phyloP scores from a whole-genome alignment of 371 early-diverging fungal species.

The Lichtheimia ramosa region DNA sequence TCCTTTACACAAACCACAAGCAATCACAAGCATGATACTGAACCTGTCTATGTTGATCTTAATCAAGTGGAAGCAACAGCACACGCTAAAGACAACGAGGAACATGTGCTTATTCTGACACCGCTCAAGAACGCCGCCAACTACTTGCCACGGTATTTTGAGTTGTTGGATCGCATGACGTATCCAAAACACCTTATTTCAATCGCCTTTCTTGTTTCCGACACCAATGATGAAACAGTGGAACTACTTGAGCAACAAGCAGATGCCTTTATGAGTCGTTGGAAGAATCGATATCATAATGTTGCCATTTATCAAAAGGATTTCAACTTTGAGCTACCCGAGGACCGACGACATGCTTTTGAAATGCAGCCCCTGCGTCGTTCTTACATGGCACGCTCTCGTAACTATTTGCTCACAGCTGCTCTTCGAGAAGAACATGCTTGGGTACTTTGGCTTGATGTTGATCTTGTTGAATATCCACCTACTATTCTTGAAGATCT shows the following conservation, averaged over 20 bases:
- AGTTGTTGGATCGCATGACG: slow-evolving; percentile 46
- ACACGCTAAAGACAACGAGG: slow-evolving; percentile 23
- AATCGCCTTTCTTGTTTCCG: slow-evolving; percentile 60
- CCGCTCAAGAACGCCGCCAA: slow-evolving; percentile 58
- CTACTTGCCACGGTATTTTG: slow-evolving; percentile 60
- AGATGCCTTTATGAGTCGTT: slow-evolving; percentile 18
- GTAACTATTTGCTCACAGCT: slow-evolving; percentile 55
- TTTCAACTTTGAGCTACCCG: slow-evolving; percentile 54
- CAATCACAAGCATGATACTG: slow-evolving; percentile 1
- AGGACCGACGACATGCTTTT: slow-evolving; percentile 48
- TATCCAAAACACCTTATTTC: slow-evolving; percentile 59
- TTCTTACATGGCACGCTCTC: slow-evolving; percentile 58
- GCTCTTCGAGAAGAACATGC: slow-evolving; percentile 49
- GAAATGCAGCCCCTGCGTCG: slow-evolving; percentile 55
- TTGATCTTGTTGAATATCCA: slow-evolving; percentile 58
- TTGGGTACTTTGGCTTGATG: slow-evolving; percentile 68
- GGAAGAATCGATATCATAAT: slow-evolving; percentile 38
- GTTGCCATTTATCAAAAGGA: slow-evolving; percentile 57
- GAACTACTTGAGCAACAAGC: slow-evolving; percentile 40
- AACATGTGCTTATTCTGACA: slow-evolving; percentile 53
- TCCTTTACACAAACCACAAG: slow-evolving; percentile 19
- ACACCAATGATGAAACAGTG: slow-evolving; percentile 54
- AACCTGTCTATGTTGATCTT: slow-evolving; percentile 14
- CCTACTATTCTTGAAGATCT: slow-evolving; percentile 52
- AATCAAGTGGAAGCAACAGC: slow-evolving; percentile 21